A percentile compares a stretch with the other conserved stretches of the same genome.
phyloP scores from a whole-genome alignment of 2,329 filamentous ascomycete species.

The Fusarium falciforme region DNA sequence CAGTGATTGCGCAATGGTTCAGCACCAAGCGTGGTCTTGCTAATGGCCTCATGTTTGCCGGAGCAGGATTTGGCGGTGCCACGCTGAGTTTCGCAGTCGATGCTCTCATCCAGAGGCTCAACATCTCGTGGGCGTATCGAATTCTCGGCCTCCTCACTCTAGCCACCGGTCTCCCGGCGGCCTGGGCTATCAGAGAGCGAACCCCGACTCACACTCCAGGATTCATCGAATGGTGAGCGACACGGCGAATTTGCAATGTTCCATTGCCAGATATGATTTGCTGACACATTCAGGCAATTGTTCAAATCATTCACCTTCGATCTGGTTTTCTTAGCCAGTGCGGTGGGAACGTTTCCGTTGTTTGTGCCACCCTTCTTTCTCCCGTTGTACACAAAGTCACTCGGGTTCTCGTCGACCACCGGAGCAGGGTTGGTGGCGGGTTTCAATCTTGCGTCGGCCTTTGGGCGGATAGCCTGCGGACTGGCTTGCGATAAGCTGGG shows the following conservation, averaged over 20 bases:
- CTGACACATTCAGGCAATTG: slow-evolving; percentile 53
- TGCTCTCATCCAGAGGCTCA: slow-evolving; percentile 56
- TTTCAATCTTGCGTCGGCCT: slow-evolving; percentile 69
- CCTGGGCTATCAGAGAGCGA: slow-evolving; percentile 63
- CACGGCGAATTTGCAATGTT: not conserved
- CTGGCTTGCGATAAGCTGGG: slow-evolving; percentile 64
- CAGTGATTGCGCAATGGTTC: slow-evolving; percentile 65
- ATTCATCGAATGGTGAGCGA: slow-evolving; percentile 61
- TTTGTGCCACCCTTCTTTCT: slow-evolving; percentile 71
- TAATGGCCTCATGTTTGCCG: slow-evolving; percentile 64
- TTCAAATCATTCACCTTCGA: slow-evolving; percentile 64
- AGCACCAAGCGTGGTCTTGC: slow-evolving; percentile 63
- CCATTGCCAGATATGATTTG: not conserved
- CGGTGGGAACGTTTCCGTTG: slow-evolving; percentile 68
- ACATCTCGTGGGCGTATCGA: slow-evolving; percentile 62
- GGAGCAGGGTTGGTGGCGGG: slow-evolving; percentile 69
- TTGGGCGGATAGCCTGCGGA: slow-evolving; percentile 66
- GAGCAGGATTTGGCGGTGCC: slow-evolving; percentile 66
- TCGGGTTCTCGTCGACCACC: slow-evolving; percentile 61
- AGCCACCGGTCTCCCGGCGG: slow-evolving; percentile 65
- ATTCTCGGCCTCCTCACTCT: slow-evolving; percentile 62
- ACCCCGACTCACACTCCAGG: slow-evolving; percentile 5
- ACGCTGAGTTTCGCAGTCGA: slow-evolving; percentile 62
- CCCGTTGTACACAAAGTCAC: slow-evolving; percentile 63
- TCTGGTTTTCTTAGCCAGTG: slow-evolving; percentile 64